Base-by-base conservation (phyloP, 2,329 filamentous ascomycete genomes). In the Calonectria pseudoturangicola region DNA sequence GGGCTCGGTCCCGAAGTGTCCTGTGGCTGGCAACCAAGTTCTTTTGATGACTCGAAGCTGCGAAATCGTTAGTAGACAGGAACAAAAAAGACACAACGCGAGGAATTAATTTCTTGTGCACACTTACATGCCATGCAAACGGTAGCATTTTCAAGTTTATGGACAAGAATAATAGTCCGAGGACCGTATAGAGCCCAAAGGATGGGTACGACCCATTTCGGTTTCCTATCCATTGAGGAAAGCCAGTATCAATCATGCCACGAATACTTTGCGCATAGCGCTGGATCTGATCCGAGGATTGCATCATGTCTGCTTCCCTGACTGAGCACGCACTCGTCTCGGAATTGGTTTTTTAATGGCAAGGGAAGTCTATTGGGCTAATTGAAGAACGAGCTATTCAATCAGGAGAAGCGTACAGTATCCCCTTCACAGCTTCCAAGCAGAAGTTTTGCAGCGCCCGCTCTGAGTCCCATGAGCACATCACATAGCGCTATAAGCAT, bases 111-210 rank as follows among this genome's bases (percentile, higher is more conserved):
- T 47, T 47, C n/a, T n/a, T 47, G 43, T 25, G 15, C 45, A 43
- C 10, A 48, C 45, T 48, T 48, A 48, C 45, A 48, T 48, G 45
- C 45, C 45, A 48, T 13, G n/a, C 45, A 25, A 48, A 48, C n/a
- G 45, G 45, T 9, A 48, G 25, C 45, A 25, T 48, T 25, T 48
- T 48, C 45, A 48, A 25, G 18, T 48, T 48, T 25, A 48, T 9
- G 21, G 45, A 48, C 7, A 48, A 25, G 9, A 48, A 48, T 48
- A 13, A 7, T 9, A 48, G 4, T 25, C 45, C 45, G n/a, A 48
- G 45, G 21, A 48, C n/a, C n/a, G 21, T 48, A 15, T 25, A 48
- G 9, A 48, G 18, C 45, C 45, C 45, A 25, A 9, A 48, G 45
- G 45, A 48, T 8, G 9, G n/a, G 21, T 25, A 48, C n/a, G 45